These are phyloP conservation scores for Fusarium sterilihyphosum DNA, from an alignment of 2,329 filamentous ascomycete species.

Conservation along the genomic window DNA sequence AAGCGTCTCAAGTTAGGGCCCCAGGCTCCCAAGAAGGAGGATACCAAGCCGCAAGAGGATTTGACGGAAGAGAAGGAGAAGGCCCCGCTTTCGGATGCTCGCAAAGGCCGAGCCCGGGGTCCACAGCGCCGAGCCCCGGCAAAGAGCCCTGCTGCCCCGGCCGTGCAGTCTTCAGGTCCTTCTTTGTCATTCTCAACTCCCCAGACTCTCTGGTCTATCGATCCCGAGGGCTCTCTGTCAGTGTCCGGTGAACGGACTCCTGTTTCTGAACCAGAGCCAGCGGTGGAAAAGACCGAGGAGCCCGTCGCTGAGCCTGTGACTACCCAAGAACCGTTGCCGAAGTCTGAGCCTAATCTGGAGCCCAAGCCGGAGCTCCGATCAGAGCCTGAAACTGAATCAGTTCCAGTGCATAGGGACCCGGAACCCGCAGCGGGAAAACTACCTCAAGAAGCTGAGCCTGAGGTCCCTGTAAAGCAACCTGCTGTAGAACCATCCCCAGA, in stretches of 20 bases:
- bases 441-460: constrained; percentile 22
- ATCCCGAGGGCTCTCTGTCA: constrained; percentile 56
- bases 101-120: constrained; percentile 89
- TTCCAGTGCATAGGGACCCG: constrained; percentile 16
- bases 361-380: constrained; percentile 18
- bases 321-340: constrained; percentile 5
- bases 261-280: constrained; percentile 15
- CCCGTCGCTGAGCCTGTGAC: background rate
- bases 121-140: constrained; percentile 79
- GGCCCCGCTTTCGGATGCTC: constrained; percentile 84
- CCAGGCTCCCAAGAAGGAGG: constrained; percentile 80
- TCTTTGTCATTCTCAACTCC: constrained; percentile 59
- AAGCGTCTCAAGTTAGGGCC: constrained; percentile 88
- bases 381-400: constrained; percentile 27
- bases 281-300: constrained; percentile 9
- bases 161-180: constrained; percentile 48
- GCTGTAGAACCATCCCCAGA: constrained; percentile 27
- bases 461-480: constrained; percentile 17
- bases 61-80: constrained; percentile 71
- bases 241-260: constrained; percentile 34
- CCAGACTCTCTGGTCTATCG: constrained; percentile 62
- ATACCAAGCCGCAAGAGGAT: constrained; percentile 66
- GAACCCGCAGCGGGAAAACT: constrained; percentile 21
- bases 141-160: constrained; percentile 55
- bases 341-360: constrained; percentile 13